Percentiles rank a stretch among this genome's conserved stretches.
phyloP scores from a whole-genome alignment of 169 alveolate species.

The Theileria parva region DNA sequence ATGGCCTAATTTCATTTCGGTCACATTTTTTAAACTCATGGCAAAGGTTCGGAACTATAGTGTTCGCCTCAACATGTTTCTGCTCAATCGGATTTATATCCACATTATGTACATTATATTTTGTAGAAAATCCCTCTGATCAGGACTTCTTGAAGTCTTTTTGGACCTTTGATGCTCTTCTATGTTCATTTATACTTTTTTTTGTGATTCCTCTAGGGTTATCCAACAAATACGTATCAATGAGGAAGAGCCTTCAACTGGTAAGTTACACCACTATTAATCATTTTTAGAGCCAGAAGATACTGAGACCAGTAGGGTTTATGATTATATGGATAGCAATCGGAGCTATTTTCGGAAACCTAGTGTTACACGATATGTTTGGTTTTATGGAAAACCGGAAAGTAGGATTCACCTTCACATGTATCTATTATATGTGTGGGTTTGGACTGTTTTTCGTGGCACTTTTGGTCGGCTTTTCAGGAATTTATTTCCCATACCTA shows the following conservation, averaged over 20 bases:
- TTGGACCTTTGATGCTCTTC: constrained; percentile 33
- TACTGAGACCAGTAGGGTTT: constrained; percentile 22
- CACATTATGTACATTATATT: constrained; percentile 12
- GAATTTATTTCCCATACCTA: constrained; percentile 51
- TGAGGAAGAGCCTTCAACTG: constrained; percentile 8
- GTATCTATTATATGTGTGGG: constrained; percentile 10
- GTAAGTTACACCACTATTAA: neutral
- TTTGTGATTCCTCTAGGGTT: constrained; percentile 39
- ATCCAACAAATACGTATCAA: constrained; percentile 27
- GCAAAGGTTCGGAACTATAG: constrained; percentile 37
- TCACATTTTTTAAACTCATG: constrained; percentile 3
- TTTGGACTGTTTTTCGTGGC: constrained; percentile 57
- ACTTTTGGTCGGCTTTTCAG: constrained; percentile 49
- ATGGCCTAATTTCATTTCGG: neutral
- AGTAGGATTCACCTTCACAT: constrained; percentile 14
- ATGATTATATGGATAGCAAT: constrained; percentile 27
- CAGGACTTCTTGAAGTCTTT: constrained; percentile 12
- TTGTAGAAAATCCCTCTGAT: neutral
- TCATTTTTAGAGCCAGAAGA: constrained; percentile 19
- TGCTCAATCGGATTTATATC: constrained; percentile 37
- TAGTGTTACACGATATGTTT: constrained; percentile 34
- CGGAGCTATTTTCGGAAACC: constrained; percentile 12
- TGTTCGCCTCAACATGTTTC: constrained; percentile 38
- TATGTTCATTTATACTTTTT: constrained; percentile 25
- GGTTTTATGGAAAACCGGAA: neutral